Percentiles rank a stretch among this genome's conserved stretches.
Evolutionary conservation across 2,329 filamentous ascomycete genomes (phyloP).

Genomic region (Zasmidium cellare): DNA sequence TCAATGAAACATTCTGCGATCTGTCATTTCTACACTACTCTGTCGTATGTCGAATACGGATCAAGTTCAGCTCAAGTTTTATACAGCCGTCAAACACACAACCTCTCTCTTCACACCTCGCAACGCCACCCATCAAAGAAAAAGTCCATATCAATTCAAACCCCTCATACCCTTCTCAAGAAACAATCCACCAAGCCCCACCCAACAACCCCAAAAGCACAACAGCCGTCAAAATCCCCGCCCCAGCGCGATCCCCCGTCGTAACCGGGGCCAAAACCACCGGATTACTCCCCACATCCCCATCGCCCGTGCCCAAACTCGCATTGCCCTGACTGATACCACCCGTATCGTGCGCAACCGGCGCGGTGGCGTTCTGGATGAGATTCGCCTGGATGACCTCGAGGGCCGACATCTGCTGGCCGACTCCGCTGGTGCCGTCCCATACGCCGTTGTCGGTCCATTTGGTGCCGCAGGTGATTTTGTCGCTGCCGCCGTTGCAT

Average conservation of each 20-base stretch:
- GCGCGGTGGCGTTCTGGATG: conserved; percentile 35
- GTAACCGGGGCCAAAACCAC: conserved; percentile 23
- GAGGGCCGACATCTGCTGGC: conserved; percentile 56
- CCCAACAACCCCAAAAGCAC: conserved; percentile 7
- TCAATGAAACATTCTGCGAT: too few relatives aligned
- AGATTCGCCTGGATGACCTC: conserved; percentile 46
- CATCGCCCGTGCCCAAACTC: conserved; percentile 10
- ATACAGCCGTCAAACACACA: too few relatives aligned
- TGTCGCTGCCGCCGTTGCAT: conserved; percentile 49
- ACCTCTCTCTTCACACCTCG: too few relatives aligned
- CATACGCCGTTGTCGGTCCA: conserved; percentile 40
- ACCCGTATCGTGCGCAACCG: conserved; percentile 50
- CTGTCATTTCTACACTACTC: too few relatives aligned
- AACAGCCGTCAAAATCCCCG: conserved; percentile 21
- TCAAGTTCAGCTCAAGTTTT: too few relatives aligned
- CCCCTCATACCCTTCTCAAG: too few relatives aligned
- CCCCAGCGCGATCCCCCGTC: conserved; percentile 21
- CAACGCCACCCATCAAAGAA: too few relatives aligned
- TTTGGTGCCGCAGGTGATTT: conserved; percentile 43
- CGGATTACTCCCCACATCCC: neutral
- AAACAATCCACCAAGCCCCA: conserved; percentile 1
- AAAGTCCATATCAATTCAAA: too few relatives aligned
- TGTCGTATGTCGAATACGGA: too few relatives aligned
- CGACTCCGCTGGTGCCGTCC: conserved; percentile 51
- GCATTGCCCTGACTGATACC: conserved; percentile 18